A percentile compares a stretch with the other conserved stretches of the same genome.
Evolutionary conservation across 2,329 filamentous ascomycete species (phyloP).

Genomic region (Penicillium oxalicum): DNA sequence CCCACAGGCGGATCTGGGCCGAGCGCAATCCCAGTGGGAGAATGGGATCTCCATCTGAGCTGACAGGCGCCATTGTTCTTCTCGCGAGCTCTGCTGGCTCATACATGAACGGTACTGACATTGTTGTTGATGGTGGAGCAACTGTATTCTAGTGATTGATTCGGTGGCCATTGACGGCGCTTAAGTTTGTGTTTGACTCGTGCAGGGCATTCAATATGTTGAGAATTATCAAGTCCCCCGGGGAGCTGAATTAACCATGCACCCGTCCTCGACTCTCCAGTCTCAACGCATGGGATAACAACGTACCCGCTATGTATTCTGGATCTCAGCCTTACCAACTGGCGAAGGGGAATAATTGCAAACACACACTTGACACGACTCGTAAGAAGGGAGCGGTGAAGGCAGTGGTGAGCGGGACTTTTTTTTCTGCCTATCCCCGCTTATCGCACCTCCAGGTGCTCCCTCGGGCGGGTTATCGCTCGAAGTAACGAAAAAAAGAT

Average conservation of each 20-base stretch:
- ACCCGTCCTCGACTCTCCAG: too few species aligned
- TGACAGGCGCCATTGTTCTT: constrained; percentile 58
- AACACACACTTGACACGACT: too few species aligned
- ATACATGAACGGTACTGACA: constrained; percentile 64
- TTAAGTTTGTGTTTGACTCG: too few species aligned
- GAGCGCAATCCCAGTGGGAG: constrained; percentile 57
- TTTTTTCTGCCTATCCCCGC: constrained; percentile 18
- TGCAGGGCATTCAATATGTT: too few species aligned
- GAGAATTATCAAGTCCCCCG: too few species aligned
- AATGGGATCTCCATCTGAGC: constrained; percentile 59
- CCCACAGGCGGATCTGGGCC: constrained; percentile 52
- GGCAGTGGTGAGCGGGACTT: not conserved
- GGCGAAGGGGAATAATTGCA: too few species aligned
- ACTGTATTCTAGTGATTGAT: constrained; percentile 8
- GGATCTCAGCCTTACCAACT: too few species aligned
- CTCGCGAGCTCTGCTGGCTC: constrained; percentile 55
- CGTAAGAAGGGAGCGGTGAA: constrained; percentile 7
- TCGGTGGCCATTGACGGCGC: too few species aligned
- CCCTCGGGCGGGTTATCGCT: not conserved
- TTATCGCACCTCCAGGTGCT: constrained; percentile 9
- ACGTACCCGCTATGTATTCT: too few species aligned
- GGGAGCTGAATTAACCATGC: too few species aligned
- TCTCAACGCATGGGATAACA: too few species aligned
- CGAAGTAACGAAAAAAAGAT: constrained; percentile 10
- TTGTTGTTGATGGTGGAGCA: constrained; percentile 57